Conservation (phyloP, 257 asterid species). For the Echium plantagineum region DNA sequence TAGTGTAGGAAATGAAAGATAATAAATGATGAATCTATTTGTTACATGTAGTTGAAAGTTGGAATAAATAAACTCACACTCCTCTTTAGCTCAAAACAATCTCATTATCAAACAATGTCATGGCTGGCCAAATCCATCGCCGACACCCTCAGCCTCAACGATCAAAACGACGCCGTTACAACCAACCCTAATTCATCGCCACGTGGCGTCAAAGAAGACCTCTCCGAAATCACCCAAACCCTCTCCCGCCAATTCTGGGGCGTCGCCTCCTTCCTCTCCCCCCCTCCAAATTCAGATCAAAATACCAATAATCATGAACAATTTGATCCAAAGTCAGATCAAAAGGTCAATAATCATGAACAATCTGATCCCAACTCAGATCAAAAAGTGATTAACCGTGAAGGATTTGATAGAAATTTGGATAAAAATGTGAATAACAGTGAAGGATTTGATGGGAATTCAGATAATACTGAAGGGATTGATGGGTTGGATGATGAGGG, state of each 20-base stretch:
- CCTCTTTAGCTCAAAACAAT: conserved; percentile 3
- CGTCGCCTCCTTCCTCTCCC: conserved; percentile 93
- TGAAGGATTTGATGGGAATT: not conserved
- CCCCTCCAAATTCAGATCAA: conserved; percentile 31
- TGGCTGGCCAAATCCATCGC: conserved; percentile 97
- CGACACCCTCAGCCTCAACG: conserved; percentile 61
- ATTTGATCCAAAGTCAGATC: no score
- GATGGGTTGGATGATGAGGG: conserved; percentile 6
- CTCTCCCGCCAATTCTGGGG: conserved; percentile 94
- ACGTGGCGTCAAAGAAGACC: conserved; percentile 89
- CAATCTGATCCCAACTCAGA: no score
- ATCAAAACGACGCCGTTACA: conserved; percentile 11
- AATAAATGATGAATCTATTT: no score
- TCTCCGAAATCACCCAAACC: conserved; percentile 84
- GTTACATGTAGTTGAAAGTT: no score
- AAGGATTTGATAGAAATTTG: no score
- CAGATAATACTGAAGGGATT: not conserved
- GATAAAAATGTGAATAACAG: not conserved
- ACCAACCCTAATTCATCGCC: conserved; percentile 25
- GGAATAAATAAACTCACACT: not conserved
- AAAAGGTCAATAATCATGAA: no score
- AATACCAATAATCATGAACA: no score
- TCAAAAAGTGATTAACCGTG: no score
- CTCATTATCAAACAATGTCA: conserved; percentile 41
- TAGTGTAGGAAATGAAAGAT: no score